Percentiles rank a stretch among this genome's conserved stretches.
Conservation (phyloP, 495 filamentous ascomycete genomes). For the Penicillium daleae region DNA sequence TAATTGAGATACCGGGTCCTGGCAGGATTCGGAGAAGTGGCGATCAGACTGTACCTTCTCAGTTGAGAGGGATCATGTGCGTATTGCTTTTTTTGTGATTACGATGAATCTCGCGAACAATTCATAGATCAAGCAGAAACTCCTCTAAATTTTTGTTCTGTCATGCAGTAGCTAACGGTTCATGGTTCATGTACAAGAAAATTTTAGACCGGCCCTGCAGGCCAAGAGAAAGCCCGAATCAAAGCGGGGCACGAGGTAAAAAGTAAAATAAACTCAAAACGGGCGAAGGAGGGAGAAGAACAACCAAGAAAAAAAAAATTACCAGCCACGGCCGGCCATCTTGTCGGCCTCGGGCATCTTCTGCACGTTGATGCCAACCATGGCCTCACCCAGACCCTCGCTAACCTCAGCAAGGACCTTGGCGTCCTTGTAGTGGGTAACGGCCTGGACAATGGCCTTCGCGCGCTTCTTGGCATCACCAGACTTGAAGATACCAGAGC, state of each 20-base stretch:
- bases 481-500: constrained; percentile 95
- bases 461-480: constrained; percentile 87
- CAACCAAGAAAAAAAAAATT: constrained; percentile 32
- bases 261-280: constrained; percentile 16
- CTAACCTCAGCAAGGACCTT: constrained; percentile 85
- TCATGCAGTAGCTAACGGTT: constrained; percentile 8
- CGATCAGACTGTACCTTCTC: background rate
- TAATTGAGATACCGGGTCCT: constrained; percentile 1
- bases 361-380: constrained; percentile 88
- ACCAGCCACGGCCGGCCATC: constrained; percentile 89
- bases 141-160: constrained; percentile 10
- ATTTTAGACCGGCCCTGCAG: constrained; percentile 5
- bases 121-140: background rate
- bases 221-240: constrained; percentile 5
- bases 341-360: constrained; percentile 75
- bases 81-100: too few relatives aligned
- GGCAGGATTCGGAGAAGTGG: background rate
- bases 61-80: background rate
- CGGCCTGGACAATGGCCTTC: constrained; percentile 91
- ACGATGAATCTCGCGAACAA: too few relatives aligned
- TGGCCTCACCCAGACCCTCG: constrained; percentile 87
- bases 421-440: constrained; percentile 85
- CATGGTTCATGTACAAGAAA: constrained; percentile 10
- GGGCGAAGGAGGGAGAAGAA: constrained; percentile 4
- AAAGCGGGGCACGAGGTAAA: background rate